Evolutionary conservation across 495 filamentous ascomycete species (phyloP).

Genomic region (Annulohypoxylon maeteangense): DNA sequence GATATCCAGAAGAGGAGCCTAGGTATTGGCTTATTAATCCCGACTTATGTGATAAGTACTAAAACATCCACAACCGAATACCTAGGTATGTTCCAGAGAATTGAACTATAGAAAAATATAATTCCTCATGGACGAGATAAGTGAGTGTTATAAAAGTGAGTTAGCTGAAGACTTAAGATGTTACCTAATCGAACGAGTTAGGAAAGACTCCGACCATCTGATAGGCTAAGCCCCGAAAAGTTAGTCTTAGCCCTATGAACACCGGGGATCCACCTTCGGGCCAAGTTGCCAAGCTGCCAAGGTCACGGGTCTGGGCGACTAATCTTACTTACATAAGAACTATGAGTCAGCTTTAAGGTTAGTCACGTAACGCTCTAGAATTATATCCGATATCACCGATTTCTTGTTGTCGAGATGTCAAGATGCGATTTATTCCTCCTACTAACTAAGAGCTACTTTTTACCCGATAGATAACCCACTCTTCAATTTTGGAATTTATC

Average conservation of each 20-base stretch:
- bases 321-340: background rate
- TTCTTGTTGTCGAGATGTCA: background rate
- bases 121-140: background rate
- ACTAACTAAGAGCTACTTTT: background rate
- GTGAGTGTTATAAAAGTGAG: background rate
- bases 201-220: background rate
- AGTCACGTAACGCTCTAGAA: background rate
- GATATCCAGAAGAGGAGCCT: background rate
- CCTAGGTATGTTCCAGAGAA: background rate
- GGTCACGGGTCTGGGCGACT: background rate
- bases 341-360: background rate
- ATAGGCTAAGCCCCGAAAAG: background rate
- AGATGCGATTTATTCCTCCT: background rate
- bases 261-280: background rate
- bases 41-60: background rate
- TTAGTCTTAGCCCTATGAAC: background rate
- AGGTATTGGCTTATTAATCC: background rate
- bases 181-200: background rate
- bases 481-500: background rate
- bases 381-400: slow-evolving; percentile 21
- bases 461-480: too few species aligned
- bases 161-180: background rate
- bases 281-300: too few species aligned
- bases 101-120: background rate
- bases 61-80: background rate